Conservation (phyloP, 495 filamentous ascomycete genomes). For the Talaromyces nanjingensis region DNA sequence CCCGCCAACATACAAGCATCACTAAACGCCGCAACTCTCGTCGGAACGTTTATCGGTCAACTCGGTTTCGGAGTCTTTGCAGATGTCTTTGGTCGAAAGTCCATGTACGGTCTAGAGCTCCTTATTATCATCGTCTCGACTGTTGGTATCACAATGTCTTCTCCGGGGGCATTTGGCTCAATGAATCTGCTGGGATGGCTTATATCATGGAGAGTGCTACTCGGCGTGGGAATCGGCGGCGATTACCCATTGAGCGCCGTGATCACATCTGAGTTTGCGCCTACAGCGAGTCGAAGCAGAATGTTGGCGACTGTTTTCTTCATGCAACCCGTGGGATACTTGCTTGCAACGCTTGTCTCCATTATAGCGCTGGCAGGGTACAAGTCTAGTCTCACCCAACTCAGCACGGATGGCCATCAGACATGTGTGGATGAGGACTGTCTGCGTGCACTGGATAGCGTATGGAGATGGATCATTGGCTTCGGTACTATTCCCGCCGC, state of each 20-base stretch:
- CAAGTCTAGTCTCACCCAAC: slow-evolving; percentile 1
- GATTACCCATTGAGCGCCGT: slow-evolving; percentile 44
- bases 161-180: slow-evolving; percentile 21
- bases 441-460: slow-evolving; percentile 12
- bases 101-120: slow-evolving; percentile 51
- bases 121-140: slow-evolving; percentile 42
- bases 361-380: slow-evolving; percentile 21
- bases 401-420: not conserved
- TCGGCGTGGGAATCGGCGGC: slow-evolving; percentile 34
- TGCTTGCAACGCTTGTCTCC: slow-evolving; percentile 36
- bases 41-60: slow-evolving; percentile 47
- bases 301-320: slow-evolving; percentile 55
- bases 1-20: slow-evolving; percentile 17
- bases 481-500: slow-evolving; percentile 47
- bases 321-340: slow-evolving; percentile 49
- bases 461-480: slow-evolving; percentile 49
- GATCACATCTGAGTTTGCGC: slow-evolving; percentile 51
- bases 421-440: slow-evolving; percentile 3
- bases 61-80: slow-evolving; percentile 47
- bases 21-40: slow-evolving; percentile 45
- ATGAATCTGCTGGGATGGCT: slow-evolving; percentile 44
- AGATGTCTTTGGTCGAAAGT: slow-evolving; percentile 46
- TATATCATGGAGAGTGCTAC: slow-evolving; percentile 40
- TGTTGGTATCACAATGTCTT: slow-evolving; percentile 29
- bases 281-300: slow-evolving; percentile 38